Evolutionary conservation across 192 early-diverging fungal genomes (phyloP), one percentile per base, ranked within the genome.

Genomic region (Funneliformis mosseae): DNA sequence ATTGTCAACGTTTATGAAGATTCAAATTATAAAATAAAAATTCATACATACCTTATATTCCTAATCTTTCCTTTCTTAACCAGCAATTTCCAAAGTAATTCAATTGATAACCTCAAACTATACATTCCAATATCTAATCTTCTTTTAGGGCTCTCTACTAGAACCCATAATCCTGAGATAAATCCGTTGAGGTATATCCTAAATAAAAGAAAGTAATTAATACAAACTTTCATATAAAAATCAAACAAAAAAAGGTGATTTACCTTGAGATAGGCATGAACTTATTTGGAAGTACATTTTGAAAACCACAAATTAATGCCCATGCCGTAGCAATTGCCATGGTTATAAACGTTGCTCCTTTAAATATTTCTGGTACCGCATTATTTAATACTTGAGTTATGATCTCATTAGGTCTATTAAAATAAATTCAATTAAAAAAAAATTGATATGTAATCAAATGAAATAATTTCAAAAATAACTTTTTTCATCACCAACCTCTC

Each of bases 141-240:
- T 14, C 82, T 76, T 27, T 61, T 43, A 16, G 39, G 50, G 1
- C 71, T 38, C 70, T 83, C 80, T n/a, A 76, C 33, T 12, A 85
- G 60, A 18, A 85, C 66, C 84, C 84, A 85, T 8, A 83, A 23
- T 4, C 80, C 82, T 6, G 70, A 79, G 27, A 85, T 12, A 77
- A 85, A 79, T n/a, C 84, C 84, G 59, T 81, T 78, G 6, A 83
- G 16, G 41, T 80, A 83, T 11, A 76, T 73, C 39, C 79, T 83
- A 74, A 25, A 80, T 55, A 14, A 63, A 72, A 55, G 78, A 48
- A 59, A 82, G 27, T 39, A 12, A n/a, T 55, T 55, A 8, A 33
- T 28, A 38, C 18, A 64, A 38, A 12, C 9, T 27, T n/a, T 64
- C n/a, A 74, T 69, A 48, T 70, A 27, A 38, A 46, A 14, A 18